phyloP scores from a whole-genome alignment of 2,329 filamentous ascomycete species.

The Exserohilum rostratum region DNA sequence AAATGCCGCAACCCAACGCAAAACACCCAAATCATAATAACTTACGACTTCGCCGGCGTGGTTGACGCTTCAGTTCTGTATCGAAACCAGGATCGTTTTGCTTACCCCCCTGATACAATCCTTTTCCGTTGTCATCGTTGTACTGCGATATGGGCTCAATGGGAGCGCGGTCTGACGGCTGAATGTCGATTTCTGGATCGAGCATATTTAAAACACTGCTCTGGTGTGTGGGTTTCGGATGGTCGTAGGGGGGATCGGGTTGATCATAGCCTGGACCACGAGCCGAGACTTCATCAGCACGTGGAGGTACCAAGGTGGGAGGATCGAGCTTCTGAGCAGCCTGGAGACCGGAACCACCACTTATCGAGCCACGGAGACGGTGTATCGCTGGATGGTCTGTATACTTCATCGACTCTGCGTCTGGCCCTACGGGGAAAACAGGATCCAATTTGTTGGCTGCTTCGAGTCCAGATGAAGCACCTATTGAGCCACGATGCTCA shows the following conservation, averaged over 20 bases:
- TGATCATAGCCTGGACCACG: slow-evolving; percentile 11
- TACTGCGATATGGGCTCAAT: slow-evolving; percentile 6
- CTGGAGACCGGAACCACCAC: slow-evolving; percentile 10
- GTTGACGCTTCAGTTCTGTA: slow-evolving; percentile 1
- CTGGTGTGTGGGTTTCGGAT: slow-evolving; percentile 12
- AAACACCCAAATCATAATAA: neutral
- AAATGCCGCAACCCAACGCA: no score
- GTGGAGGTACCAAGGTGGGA: neutral
- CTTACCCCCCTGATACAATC: neutral
- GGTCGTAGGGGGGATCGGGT: slow-evolving; percentile 3
- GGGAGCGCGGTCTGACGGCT: neutral
- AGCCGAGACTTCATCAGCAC: neutral
- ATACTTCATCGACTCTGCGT: slow-evolving; percentile 13
- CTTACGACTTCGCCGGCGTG: slow-evolving; percentile 10
- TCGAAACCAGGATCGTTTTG: slow-evolving; percentile 2
- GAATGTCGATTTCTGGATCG: neutral
- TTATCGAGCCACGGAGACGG: slow-evolving; percentile 14
- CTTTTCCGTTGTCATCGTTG: neutral
- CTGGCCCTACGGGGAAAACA: slow-evolving; percentile 6
- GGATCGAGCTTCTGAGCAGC: slow-evolving; percentile 20
- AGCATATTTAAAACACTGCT: slow-evolving; percentile 5
- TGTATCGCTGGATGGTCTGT: slow-evolving; percentile 13
- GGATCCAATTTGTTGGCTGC: slow-evolving; percentile 24
- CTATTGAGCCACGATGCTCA: slow-evolving; percentile 25
- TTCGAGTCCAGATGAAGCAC: slow-evolving; percentile 8